Percentiles rank a stretch among this genome's conserved stretches.
Conservation (phyloP, 1,139 yeast genomes). For the Lodderomyces oxycetoniae region DNA sequence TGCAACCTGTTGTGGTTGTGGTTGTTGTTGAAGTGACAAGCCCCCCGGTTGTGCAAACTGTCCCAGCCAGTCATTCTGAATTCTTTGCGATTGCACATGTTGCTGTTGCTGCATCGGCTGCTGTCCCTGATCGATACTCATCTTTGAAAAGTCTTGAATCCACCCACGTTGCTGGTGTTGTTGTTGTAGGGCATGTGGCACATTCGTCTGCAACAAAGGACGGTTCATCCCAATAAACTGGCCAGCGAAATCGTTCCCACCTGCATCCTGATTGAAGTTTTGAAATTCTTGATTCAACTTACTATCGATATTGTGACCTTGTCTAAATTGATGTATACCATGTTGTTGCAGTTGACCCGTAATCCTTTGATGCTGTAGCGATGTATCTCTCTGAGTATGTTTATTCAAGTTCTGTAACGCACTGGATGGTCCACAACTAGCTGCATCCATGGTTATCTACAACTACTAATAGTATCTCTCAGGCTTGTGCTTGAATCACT, state of each 20-base stretch:
- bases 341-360: constrained; percentile 10
- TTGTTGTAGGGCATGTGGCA: constrained; percentile 13
- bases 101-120: constrained; percentile 11
- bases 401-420: constrained; percentile 32
- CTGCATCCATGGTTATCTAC: constrained; percentile 25
- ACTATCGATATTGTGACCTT: constrained; percentile 20
- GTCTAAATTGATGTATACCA: constrained; percentile 12
- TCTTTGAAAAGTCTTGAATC: constrained; percentile 33
- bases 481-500: too few species aligned
- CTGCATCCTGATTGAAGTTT: constrained; percentile 19
- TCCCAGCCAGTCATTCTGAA: constrained; percentile 26
- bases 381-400: constrained; percentile 31
- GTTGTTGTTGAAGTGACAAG: constrained; percentile 10
- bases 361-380: constrained; percentile 27
- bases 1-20: constrained; percentile 9
- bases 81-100: too few species aligned
- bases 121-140: constrained; percentile 17
- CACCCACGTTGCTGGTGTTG: constrained; percentile 17
- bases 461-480: too few species aligned
- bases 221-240: constrained; percentile 18
- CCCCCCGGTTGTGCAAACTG: constrained; percentile 23
- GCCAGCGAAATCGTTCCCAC: constrained; percentile 19
- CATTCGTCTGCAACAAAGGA: constrained; percentile 12
- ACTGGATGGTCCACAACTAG: constrained; percentile 36
- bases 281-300: constrained; percentile 34